These are phyloP conservation scores for Populus nigra DNA, from an alignment of 345 rosid genomes.

Conservation along the genomic window DNA sequence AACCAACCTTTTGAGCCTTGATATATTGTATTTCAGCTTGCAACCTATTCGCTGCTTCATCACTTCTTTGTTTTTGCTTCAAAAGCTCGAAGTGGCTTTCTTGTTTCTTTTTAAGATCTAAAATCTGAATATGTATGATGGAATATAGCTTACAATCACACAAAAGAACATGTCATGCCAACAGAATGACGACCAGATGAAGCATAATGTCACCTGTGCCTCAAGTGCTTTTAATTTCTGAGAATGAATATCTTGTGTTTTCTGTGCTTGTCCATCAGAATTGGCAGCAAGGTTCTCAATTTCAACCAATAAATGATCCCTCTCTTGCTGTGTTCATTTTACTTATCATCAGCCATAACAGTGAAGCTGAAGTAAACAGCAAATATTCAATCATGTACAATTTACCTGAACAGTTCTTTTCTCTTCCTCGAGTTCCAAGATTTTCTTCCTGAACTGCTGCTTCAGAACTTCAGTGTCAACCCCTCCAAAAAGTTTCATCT, in stretches of 20 bases:
- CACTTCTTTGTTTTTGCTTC: constrained; percentile 94
- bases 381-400: constrained; percentile 12
- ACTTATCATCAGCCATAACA: constrained; percentile 2
- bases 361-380: constrained; percentile 10
- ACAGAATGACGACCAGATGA: not conserved
- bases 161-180: not conserved
- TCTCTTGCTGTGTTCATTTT: constrained; percentile 66
- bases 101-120: constrained; percentile 93
- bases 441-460: constrained; percentile 92
- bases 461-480: constrained; percentile 64
- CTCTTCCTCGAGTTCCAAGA: constrained; percentile 83
- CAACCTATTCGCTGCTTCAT: constrained; percentile 81
- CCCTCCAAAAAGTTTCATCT: constrained; percentile 87
- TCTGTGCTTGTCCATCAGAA: constrained; percentile 68
- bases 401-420: constrained; percentile 77
- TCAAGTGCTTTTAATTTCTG: constrained; percentile 84
- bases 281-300: constrained; percentile 72
- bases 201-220: constrained; percentile 54
- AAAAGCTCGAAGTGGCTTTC: constrained; percentile 92
- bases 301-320: constrained; percentile 77
- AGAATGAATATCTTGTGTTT: constrained; percentile 70
- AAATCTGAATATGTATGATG: constrained; percentile 43
- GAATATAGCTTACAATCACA: constrained; percentile 11
- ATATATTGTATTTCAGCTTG: constrained; percentile 95
- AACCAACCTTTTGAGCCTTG: constrained; percentile 82